Base-by-base conservation (phyloP, 345 rosid species). In the Carallia pectinifolia region DNA sequence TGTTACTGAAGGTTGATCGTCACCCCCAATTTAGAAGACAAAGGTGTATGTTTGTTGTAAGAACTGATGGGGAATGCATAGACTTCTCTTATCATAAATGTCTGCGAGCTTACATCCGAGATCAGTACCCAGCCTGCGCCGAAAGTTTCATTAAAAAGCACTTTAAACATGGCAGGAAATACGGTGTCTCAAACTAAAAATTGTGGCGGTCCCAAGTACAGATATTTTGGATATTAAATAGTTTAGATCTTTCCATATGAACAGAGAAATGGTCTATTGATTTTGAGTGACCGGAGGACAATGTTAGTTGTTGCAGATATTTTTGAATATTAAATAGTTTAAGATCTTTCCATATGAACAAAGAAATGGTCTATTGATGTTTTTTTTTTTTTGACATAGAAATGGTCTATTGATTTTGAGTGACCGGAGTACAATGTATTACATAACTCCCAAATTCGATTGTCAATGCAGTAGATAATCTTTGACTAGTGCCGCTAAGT, bases 21-120 rank as follows among this genome's bases (percentile, higher is more conserved):
- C 97, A 94, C 80, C 95, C 97, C 36, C 92, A 83, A 31, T 94
- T 90, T 66, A 86, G 86, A 78, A 47, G 39, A 1, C 86, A 96
- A 59, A 91, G 98, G 76, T 91, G 97, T 74, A 82, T 91, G 71
- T 94, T 87, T 75, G 96, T 91, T n/a, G 90, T 94, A 66, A 90
- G 98, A 81, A 87, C 89, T 2, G 95, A 94, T 76, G 97, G 97
- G 76, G 88, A 78, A 64, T 94, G 96, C 93, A 94, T 94, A 71
- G 97, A 94, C 80, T 91, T 94, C 82, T 94, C 98, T 0, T 94
- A 94, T 81, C 95, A 86, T 77, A 94, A 94, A 75, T 90, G 98
- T 79, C 82, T 94, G 71, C 88, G 89, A 70, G 90, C 87, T 6
- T 94, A 94, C 66, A 77, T 90, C 66, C 88, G 85, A 82, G 73